Conservation (phyloP, 768 basidiomycete genomes). For the Boletellus emodensis region DNA sequence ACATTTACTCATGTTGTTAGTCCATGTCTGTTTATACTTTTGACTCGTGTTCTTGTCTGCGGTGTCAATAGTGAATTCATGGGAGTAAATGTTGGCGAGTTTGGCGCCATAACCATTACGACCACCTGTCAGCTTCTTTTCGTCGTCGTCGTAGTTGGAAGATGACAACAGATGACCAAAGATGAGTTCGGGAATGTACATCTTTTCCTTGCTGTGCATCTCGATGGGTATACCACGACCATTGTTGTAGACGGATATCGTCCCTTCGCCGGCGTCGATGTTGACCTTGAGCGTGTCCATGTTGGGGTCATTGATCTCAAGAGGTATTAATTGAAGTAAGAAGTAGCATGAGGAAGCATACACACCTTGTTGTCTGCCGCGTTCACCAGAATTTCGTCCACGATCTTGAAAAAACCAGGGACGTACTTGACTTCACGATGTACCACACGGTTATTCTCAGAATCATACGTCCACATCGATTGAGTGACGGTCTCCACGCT, state of each 20-base stretch:
- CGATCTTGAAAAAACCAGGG: conserved; percentile 98
- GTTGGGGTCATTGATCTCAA: conserved; percentile 80
- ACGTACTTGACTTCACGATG: conserved; percentile 83
- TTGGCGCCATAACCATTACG: conserved; percentile 99
- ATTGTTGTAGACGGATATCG: conserved; percentile 93
- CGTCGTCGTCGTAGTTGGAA: conserved; percentile 97
- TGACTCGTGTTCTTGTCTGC: conserved; percentile 80
- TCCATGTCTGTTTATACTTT: conserved; percentile 96
- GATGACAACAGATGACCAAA: conserved; percentile 93
- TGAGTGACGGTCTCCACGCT: conserved; percentile 88
- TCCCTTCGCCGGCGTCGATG: conserved; percentile 78
- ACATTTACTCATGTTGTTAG: conserved; percentile 86
- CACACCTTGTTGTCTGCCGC: conserved; percentile 97
- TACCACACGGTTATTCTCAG: conserved; percentile 78
- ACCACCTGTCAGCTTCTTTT: conserved; percentile 98
- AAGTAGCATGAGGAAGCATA: not conserved
- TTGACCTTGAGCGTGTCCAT: conserved; percentile 93
- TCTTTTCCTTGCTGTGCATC: conserved; percentile 87
- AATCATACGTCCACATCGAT: conserved; percentile 92
- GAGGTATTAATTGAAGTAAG: not conserved
- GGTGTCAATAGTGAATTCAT: conserved; percentile 93
- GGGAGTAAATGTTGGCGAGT: conserved; percentile 96
- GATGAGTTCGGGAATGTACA: conserved; percentile 95
- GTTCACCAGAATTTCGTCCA: conserved; percentile 98
- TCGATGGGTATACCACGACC: conserved; percentile 96